phyloP scores from a whole-genome alignment of 1,284 basidiomycete species.

The Ustilago hordei region DNA sequence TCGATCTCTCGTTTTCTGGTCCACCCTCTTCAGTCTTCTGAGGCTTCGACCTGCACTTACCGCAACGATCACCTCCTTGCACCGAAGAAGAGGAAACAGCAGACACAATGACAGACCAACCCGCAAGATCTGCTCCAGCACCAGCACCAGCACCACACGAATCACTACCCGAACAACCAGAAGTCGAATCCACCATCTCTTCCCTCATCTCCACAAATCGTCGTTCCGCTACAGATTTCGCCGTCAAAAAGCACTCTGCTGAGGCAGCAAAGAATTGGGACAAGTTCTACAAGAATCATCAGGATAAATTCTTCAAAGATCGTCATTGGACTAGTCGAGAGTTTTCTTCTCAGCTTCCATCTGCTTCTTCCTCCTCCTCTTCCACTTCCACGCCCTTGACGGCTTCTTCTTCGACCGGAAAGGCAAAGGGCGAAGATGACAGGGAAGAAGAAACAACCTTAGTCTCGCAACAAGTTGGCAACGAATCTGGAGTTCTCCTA shows the following conservation, averaged over 20 bases:
- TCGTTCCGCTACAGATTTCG: conserved; percentile 49
- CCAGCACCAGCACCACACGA: conserved; percentile 20
- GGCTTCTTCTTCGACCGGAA: too few species aligned
- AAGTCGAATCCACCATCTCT: conserved; percentile 31
- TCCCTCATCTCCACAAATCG: conserved; percentile 50
- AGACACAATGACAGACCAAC: not conserved
- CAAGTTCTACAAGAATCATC: conserved; percentile 69
- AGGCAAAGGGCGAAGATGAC: conserved; percentile 26
- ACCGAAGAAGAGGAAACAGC: too few species aligned
- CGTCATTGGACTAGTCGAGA: conserved; percentile 70
- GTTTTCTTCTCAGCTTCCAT: conserved; percentile 42
- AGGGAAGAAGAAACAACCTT: conserved; percentile 35
- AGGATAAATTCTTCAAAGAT: conserved; percentile 69
- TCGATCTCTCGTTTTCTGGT: too few species aligned
- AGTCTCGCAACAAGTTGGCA: conserved; percentile 2
- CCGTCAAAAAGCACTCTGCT: conserved; percentile 58
- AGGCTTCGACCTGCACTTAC: not conserved
- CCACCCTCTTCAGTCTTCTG: not conserved
- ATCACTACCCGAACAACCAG: conserved; percentile 14
- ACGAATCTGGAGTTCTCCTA: conserved; percentile 47
- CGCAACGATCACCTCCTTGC: not conserved
- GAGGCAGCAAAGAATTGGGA: conserved; percentile 68
- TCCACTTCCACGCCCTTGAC: too few species aligned
- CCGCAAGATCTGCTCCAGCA: not conserved
- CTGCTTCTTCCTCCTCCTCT: conserved; percentile 5